Base-by-base conservation (phyloP, 768 basidiomycete species). In the Leccinum arenicola region DNA sequence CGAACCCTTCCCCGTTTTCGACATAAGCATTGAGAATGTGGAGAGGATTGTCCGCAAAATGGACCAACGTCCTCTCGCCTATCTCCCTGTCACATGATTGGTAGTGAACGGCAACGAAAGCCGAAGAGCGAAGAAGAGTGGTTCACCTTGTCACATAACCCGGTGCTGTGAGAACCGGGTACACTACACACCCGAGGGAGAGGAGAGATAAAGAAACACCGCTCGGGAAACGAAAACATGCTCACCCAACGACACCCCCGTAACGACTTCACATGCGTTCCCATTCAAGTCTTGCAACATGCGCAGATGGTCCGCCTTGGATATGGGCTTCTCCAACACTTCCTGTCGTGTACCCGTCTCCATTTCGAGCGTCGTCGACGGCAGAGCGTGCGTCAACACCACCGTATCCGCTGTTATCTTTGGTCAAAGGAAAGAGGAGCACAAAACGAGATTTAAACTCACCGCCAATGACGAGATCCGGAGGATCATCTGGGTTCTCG, bases 241-340 rank as follows among this genome's bases (percentile, higher is more conserved):
- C 84, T 63, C 59, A 93, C 93, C 90, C 11, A 98, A 73, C 14
- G 84, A 82, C 17, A 98, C 85, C 9, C 95, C 96, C 0, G 95
- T 98, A 21, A 97, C 92, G 21, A 98, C 93, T 70, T 96, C 91
- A 65, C 95, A 96, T 0, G 87, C 82, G 52, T 82, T 79, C 7
- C 94, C 96, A 53, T 95, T 94, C 62, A 97, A 77, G 59, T 94
- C 90, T 50, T 89, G 75, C 56, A 99, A 78, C 91, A 94, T 96
- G 23, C 91, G 83, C 50, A 91, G 68, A 71, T 98, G 89, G 60
- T 98, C 95, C 29, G 77, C 84, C 66, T 91, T 89, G 9, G 82
- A 82, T 0, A 61, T 50, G 0, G 97, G 97, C 70, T 98, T 99
- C 74, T 99, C 97, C 1, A 98, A 77, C 7, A 98, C 77, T 53